Conservation (phyloP, 768 basidiomycete genomes). For the Hydnomerulius pinastri region DNA sequence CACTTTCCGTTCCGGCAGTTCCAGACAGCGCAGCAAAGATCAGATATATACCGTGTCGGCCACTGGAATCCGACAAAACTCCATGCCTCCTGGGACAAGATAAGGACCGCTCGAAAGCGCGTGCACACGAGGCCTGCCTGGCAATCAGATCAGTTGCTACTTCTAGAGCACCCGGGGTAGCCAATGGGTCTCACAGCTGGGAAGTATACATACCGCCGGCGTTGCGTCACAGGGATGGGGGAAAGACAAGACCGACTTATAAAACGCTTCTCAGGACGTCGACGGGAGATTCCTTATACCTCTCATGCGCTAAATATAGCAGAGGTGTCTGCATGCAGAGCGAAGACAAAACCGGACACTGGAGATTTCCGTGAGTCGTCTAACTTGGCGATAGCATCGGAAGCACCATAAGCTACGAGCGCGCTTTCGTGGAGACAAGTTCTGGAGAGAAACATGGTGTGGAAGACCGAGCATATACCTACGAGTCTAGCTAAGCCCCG, state of each 20-base stretch:
- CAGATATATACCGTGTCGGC: too few relatives aligned
- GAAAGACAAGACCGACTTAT: neutral
- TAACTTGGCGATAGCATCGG: neutral
- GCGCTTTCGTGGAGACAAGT: too few relatives aligned
- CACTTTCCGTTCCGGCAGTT: too few relatives aligned
- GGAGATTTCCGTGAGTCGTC: conserved; percentile 1
- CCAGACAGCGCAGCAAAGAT: too few relatives aligned
- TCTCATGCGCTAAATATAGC: neutral
- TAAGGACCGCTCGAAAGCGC: too few relatives aligned
- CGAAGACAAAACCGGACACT: neutral
- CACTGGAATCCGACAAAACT: too few relatives aligned
- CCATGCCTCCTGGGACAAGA: too few relatives aligned
- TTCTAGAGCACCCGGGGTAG: neutral
- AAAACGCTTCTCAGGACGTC: neutral
- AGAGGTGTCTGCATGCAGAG: neutral
- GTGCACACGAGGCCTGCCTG: too few relatives aligned
- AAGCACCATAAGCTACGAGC: neutral
- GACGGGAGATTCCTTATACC: neutral
- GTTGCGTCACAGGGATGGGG: conserved; percentile 4
- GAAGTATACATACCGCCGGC: neutral
- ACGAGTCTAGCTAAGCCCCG: too few relatives aligned
- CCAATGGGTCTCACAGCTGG: neutral
- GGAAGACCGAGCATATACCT: too few relatives aligned
- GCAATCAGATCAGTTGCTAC: neutral
- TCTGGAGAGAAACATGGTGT: too few relatives aligned